These are phyloP conservation scores for Cutaneotrichosporon cutaneum DNA, from an alignment of 1,284 basidiomycete species.

Conservation along the genomic window DNA sequence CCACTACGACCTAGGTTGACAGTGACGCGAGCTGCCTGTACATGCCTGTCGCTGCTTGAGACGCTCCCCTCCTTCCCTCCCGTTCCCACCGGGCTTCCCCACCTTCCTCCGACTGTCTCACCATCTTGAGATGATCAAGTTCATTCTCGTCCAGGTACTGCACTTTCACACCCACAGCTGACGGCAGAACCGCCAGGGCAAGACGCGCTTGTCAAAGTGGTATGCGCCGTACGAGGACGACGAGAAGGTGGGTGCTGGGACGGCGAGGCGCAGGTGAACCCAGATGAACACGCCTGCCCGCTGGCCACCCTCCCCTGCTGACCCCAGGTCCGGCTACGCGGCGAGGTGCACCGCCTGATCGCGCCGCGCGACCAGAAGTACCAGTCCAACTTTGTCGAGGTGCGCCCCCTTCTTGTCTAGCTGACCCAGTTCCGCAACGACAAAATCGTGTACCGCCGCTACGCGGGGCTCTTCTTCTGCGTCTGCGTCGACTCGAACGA, in stretches of 20 bases:
- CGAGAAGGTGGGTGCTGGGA: conserved; percentile 69
- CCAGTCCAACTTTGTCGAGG: conserved; percentile 98
- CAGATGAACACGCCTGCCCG: too few relatives aligned
- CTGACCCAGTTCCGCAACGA: conserved; percentile 79
- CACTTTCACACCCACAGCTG: not conserved
- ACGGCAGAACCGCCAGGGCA: conserved; percentile 88
- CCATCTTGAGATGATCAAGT: conserved; percentile 86
- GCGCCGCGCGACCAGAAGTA: conserved; percentile 98
- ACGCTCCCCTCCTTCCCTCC: not conserved
- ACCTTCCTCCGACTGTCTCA: too few relatives aligned
- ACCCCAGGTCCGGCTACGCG: conserved; percentile 76
- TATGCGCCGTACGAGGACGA: conserved; percentile 94
- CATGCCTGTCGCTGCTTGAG: too few relatives aligned
- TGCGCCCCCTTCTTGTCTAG: conserved; percentile 41
- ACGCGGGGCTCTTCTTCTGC: conserved; percentile 97
- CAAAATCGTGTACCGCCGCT: conserved; percentile 91
- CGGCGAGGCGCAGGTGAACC: too few relatives aligned
- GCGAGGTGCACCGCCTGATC: conserved; percentile 91
- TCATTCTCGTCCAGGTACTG: conserved; percentile 81
- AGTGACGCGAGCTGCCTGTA: too few relatives aligned
- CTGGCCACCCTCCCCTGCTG: too few relatives aligned
- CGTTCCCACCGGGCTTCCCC: not conserved
- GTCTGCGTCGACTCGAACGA: conserved; percentile 97
- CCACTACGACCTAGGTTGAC: too few relatives aligned
- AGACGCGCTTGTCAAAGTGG: conserved; percentile 95